Base-by-base conservation (phyloP, 768 basidiomycete genomes). In the Steccherinum ochraceum region DNA sequence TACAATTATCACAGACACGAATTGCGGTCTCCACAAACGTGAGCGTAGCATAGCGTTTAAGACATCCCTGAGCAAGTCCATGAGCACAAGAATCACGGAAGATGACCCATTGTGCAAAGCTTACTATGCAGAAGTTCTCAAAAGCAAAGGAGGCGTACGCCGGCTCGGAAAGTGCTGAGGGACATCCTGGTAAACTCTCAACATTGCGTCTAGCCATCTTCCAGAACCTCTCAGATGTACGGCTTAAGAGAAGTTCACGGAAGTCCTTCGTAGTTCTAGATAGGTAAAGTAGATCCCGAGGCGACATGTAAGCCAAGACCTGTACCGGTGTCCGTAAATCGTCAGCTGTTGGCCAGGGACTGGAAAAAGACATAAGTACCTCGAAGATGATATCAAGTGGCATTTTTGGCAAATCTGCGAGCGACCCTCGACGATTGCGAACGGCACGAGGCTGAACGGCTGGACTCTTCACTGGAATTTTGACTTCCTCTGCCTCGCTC, bases 281-380 rank as follows among this genome's bases (percentile, higher is more conserved):
- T 4, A 77, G 61, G 49, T 64, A 59, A n/a, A 78, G 60, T 11
- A 77, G 58, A 52, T 77, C 73, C 13, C 59, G 24, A 18, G 74
- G 73, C 21, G 66, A 52, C 5, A 77, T 60, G 27, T 69, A 59
- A 7, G 61, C 56, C 50, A 73, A 68, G 19, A 74, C 71, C 65
- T 77, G n/a, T n/a, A n/a, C n/a, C n/a, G n/a, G 16, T 35, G 16
- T 7, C 7, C 30, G 16, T 35, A 35, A 35, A 16, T 7, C 7
- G 7, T 7, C 30, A 35, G 30, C 30, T 35, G 7, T 7, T 35
- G 16, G 7, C 16, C 30, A 16, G 7, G 7, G 30, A 7, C 16
- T 16, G 7, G 7, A 7, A 7, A 35, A 35, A 35, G 30, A 7
- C 30, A n/a, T n/a, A n/a, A n/a, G n/a, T 35, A 35, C 30, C 30